Conservation (phyloP, 257 asterid genomes). For the Solanum raphanifolium region DNA sequence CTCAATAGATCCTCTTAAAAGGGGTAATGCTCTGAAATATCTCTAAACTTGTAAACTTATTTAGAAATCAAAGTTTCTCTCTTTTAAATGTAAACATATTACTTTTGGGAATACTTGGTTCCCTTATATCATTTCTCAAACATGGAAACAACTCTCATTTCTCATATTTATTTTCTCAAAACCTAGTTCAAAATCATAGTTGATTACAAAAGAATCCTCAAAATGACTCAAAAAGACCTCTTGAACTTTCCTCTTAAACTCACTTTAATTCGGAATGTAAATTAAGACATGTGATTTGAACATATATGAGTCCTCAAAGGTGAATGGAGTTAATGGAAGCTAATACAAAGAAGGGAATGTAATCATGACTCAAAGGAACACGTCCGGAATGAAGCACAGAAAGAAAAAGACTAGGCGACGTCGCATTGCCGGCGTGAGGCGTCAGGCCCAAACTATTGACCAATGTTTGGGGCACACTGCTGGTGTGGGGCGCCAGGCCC, state of each 20-base stretch:
- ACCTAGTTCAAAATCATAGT: neutral
- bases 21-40: neutral
- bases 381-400: neutral
- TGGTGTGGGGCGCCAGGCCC: neutral
- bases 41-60: neutral
- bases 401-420: neutral
- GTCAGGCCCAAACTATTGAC: neutral
- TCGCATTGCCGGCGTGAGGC: neutral
- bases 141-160: neutral
- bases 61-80: neutral
- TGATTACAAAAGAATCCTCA: neutral
- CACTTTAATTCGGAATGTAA: neutral
- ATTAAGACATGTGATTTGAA: neutral
- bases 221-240: neutral
- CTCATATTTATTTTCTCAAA: neutral
- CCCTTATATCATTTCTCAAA: neutral
- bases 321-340: too few relatives aligned
- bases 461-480: neutral
- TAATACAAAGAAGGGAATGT: too few relatives aligned
- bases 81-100: too few relatives aligned
- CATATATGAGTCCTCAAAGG: neutral
- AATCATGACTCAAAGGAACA: neutral
- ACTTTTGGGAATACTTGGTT: neutral
- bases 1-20: neutral
- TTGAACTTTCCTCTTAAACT: neutral